Conservation (phyloP, 2,329 filamentous ascomycete genomes). For the Aspergillus pseudonomiae region DNA sequence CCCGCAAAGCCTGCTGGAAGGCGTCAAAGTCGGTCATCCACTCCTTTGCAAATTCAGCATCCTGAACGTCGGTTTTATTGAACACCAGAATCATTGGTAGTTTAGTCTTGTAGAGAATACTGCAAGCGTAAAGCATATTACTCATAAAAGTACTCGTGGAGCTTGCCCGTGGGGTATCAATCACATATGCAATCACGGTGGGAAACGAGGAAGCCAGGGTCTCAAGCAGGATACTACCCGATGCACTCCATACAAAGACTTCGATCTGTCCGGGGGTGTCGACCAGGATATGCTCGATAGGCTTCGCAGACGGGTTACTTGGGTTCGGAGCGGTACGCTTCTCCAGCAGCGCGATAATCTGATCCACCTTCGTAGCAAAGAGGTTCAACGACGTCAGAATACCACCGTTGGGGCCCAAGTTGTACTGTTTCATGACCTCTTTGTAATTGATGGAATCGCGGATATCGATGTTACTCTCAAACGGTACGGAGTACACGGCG, state of each 20-base stretch:
- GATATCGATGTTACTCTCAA: slow-evolving; percentile 97
- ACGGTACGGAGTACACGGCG: slow-evolving; percentile 88
- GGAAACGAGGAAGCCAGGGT: slow-evolving; percentile 92
- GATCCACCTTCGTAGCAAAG: slow-evolving; percentile 97
- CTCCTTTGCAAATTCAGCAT: slow-evolving; percentile 87
- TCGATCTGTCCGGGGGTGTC: slow-evolving; percentile 98
- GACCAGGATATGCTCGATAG: slow-evolving; percentile 81
- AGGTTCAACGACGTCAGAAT: slow-evolving; percentile 95
- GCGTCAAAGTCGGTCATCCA: slow-evolving; percentile 99
- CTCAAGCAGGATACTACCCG: slow-evolving; percentile 89
- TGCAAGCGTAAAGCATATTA: slow-evolving; percentile 99
- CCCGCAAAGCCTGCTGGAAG: slow-evolving; percentile 82
- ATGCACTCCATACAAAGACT: slow-evolving; percentile 97
- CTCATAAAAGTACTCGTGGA: slow-evolving; percentile 99
- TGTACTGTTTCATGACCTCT: slow-evolving; percentile 99
- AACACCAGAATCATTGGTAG: slow-evolving; percentile 98
- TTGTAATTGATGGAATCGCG: slow-evolving; percentile 99
- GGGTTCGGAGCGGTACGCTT: slow-evolving; percentile 72
- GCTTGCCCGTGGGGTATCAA: slow-evolving; percentile 90
- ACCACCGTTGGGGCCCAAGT: slow-evolving; percentile 93
- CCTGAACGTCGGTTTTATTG: slow-evolving; percentile 97
- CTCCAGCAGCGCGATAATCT: slow-evolving; percentile 85
- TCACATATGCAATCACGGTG: slow-evolving; percentile 95
- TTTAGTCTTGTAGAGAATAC: slow-evolving; percentile 97
- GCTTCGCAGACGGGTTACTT: slow-evolving; percentile 51